These are phyloP conservation scores for Epichloe uncinata DNA, from an alignment of 2,329 filamentous ascomycete genomes.

Conservation along the genomic window DNA sequence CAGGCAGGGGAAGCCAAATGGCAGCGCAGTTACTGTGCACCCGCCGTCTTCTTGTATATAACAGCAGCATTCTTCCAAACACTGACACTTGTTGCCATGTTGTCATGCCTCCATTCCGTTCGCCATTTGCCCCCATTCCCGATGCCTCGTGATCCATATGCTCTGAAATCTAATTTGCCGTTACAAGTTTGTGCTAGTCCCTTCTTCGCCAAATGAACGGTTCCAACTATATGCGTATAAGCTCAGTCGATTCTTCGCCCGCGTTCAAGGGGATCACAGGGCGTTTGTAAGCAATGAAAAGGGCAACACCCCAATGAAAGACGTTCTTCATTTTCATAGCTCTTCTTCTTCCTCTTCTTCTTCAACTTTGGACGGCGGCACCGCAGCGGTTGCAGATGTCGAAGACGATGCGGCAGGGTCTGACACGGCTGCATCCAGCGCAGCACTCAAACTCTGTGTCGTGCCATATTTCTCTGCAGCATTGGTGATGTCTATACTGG, in stretches of 20 bases:
- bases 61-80: background rate
- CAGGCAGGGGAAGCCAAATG: background rate
- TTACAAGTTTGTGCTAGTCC: background rate
- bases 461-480: constrained; percentile 13
- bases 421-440: constrained; percentile 19
- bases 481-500: constrained; percentile 31
- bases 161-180: background rate
- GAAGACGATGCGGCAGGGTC: constrained; percentile 9
- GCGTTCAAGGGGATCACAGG: background rate
- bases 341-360: constrained; percentile 21
- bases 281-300: background rate
- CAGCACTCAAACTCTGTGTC: constrained; percentile 22
- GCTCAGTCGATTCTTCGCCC: background rate
- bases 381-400: constrained; percentile 10
- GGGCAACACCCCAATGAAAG: background rate
- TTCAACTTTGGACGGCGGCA: constrained; percentile 15
- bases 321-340: constrained; percentile 15
- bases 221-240: background rate
- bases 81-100: background rate
- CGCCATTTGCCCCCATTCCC: background rate
- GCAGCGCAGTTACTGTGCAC: background rate
- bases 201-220: background rate
- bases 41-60: background rate
- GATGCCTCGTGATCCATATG: background rate
- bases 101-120: background rate